A percentile compares a stretch with the other conserved stretches of the same genome.
Evolutionary conservation across 1,284 basidiomycete species (phyloP).

Genomic region (Puccinia hordei): DNA sequence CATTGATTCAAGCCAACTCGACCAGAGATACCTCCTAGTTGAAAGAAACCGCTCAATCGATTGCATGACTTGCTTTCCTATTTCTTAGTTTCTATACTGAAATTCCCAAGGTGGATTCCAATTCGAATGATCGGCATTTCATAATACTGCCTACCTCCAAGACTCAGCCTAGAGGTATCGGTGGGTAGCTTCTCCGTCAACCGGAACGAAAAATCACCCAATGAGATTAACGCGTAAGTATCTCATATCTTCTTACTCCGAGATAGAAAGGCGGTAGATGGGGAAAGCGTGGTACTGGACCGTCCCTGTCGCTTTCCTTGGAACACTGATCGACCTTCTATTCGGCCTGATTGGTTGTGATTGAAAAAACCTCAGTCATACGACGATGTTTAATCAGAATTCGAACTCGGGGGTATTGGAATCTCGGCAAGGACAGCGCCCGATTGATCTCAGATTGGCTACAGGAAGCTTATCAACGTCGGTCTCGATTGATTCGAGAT

Average conservation of each 20-base stretch:
- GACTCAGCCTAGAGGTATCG: slow-evolving; percentile 9
- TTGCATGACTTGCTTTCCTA: not conserved
- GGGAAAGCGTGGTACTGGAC: not conserved
- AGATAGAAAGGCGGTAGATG: not conserved
- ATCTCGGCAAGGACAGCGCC: slow-evolving; percentile 24
- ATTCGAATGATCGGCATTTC: slow-evolving; percentile 31
- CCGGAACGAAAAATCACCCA: slow-evolving; percentile 27
- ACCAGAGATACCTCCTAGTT: not conserved
- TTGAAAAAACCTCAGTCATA: slow-evolving; percentile 18
- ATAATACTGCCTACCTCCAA: slow-evolving; percentile 33
- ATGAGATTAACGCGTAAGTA: slow-evolving; percentile 43
- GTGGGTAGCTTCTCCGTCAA: slow-evolving; percentile 16
- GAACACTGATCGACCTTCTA: not conserved
- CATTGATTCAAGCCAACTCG: not conserved
- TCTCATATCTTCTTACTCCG: not conserved
- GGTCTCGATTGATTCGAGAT: not conserved
- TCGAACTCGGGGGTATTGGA: slow-evolving; percentile 40
- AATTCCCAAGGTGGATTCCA: slow-evolving; percentile 28
- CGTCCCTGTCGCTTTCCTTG: not conserved
- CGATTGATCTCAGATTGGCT: slow-evolving; percentile 39
- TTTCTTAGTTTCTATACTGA: slow-evolving; percentile 39
- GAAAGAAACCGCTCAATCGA: not conserved
- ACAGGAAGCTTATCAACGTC: slow-evolving; percentile 24
- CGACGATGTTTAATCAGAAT: slow-evolving; percentile 43
- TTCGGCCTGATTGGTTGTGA: not conserved